Conservation (phyloP, 1,284 basidiomycete species). For the Cryptococcus wingfieldii region DNA sequence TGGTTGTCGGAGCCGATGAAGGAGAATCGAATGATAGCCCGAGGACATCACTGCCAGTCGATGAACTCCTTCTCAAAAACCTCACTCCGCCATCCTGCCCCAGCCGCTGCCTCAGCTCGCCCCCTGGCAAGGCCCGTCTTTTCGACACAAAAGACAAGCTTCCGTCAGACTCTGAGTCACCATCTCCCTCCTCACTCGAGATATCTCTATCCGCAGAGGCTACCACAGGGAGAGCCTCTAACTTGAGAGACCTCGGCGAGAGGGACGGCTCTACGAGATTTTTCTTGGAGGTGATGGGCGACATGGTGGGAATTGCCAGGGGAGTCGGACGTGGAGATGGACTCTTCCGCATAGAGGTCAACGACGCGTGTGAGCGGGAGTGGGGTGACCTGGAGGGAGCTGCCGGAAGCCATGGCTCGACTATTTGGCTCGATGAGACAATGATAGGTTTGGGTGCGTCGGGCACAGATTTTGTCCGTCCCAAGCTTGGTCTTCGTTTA, state of each 20-base stretch:
- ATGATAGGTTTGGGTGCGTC: neutral
- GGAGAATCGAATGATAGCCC: conserved; percentile 11
- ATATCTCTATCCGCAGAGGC: conserved; percentile 17
- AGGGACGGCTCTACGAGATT: too few relatives aligned
- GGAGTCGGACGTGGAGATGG: conserved; percentile 21
- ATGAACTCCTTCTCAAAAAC: too few relatives aligned
- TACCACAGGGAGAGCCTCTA: neutral
- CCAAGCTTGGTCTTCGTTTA: conserved; percentile 2
- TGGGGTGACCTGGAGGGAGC: conserved; percentile 5
- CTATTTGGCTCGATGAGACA: neutral
- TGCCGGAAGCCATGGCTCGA: conserved; percentile 7
- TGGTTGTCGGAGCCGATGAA: neutral
- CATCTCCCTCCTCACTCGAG: conserved; percentile 43
- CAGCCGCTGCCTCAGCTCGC: conserved; percentile 1
- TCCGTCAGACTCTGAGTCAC: conserved; percentile 35
- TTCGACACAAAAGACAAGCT: conserved; percentile 39
- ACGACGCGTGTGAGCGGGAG: conserved; percentile 19
- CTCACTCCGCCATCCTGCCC: too few relatives aligned
- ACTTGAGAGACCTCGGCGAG: neutral
- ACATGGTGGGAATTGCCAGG: conserved; percentile 20
- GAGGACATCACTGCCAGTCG: conserved; percentile 1
- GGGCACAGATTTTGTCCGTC: neutral
- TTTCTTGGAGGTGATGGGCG: conserved; percentile 15
- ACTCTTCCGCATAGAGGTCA: conserved; percentile 13
- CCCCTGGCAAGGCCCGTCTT: neutral